phyloP scores from a whole-genome alignment of 1,284 basidiomycete genomes.

The Apiotrichum akiyoshidainum region DNA sequence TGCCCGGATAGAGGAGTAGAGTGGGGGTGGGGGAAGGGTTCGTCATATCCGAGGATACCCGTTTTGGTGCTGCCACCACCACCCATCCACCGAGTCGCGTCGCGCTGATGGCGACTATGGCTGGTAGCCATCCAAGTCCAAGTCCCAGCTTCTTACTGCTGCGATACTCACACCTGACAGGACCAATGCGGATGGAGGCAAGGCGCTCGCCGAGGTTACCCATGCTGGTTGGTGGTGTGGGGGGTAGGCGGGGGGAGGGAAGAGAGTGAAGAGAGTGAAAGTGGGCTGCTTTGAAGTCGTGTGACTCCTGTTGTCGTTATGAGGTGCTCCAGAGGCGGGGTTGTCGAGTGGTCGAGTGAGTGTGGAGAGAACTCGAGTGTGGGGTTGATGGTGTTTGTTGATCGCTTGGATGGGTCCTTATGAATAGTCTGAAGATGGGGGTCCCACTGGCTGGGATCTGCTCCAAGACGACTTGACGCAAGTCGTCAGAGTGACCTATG shows the following conservation, averaged over 20 bases:
- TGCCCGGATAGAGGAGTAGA: too few relatives aligned
- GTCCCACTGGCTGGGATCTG: too few relatives aligned
- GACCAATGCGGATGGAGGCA: constrained; percentile 17
- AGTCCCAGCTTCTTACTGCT: background rate
- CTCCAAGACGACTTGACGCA: too few relatives aligned
- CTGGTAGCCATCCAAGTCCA: background rate
- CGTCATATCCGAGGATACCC: too few relatives aligned
- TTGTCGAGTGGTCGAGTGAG: background rate
- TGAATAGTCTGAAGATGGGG: background rate
- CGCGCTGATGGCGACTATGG: too few relatives aligned
- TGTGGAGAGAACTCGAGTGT: constrained; percentile 1
- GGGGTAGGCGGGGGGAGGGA: background rate
- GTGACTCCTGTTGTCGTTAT: background rate
- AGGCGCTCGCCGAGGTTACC: constrained; percentile 15
- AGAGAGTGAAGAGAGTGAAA: background rate
- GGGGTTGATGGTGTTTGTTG: background rate
- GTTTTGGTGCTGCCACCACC: too few relatives aligned
- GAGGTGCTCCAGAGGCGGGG: background rate
- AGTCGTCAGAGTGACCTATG: too few relatives aligned
- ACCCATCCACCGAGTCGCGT: too few relatives aligned
- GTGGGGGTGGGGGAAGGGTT: too few relatives aligned
- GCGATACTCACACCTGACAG: constrained; percentile 19
- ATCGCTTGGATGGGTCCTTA: background rate
- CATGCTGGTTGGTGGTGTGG: constrained; percentile 9
- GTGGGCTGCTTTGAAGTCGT: background rate